Conservation (phyloP, 2,329 filamentous ascomycete genomes). For the Aureobasidium sp. region DNA sequence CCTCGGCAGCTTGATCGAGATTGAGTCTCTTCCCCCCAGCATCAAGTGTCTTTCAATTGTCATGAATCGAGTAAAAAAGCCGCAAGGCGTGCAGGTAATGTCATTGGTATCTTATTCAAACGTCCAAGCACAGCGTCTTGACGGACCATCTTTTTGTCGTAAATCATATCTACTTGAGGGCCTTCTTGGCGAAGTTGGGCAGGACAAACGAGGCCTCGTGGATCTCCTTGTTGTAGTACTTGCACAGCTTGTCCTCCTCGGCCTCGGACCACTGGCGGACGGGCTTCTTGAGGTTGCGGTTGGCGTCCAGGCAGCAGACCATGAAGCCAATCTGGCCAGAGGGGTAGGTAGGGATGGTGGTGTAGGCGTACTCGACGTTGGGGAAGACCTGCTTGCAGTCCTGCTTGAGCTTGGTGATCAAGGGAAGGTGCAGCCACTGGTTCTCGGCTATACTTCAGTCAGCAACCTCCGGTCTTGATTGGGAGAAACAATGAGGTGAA, state of each 20-base stretch:
- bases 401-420: slow-evolving; percentile 94
- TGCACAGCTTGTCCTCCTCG: slow-evolving; percentile 88
- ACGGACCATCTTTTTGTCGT: not conserved
- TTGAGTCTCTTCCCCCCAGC: not conserved
- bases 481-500: not conserved
- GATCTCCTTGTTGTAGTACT: slow-evolving; percentile 96
- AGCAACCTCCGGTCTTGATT: not conserved
- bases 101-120: slow-evolving; percentile 13
- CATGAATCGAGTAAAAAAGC: not conserved
- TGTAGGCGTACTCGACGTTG: slow-evolving; percentile 96
- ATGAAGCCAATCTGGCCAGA: slow-evolving; percentile 99
- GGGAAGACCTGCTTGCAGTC: slow-evolving; percentile 96
- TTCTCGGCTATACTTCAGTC: slow-evolving; percentile 66
- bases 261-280: slow-evolving; percentile 71
- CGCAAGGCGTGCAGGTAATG: slow-evolving; percentile 7
- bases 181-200: slow-evolving; percentile 85
- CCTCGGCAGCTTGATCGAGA: not conserved
- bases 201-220: slow-evolving; percentile 91
- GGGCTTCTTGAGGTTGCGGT: slow-evolving; percentile 74
- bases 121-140: slow-evolving; percentile 11
- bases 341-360: slow-evolving; percentile 97
- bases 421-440: slow-evolving; percentile 93
- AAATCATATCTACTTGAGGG: slow-evolving; percentile 35
- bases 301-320: slow-evolving; percentile 95
- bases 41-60: not conserved